Evolutionary conservation across 139 green algal genomes (phyloP).

Genomic region (Picocystis salinarum): DNA sequence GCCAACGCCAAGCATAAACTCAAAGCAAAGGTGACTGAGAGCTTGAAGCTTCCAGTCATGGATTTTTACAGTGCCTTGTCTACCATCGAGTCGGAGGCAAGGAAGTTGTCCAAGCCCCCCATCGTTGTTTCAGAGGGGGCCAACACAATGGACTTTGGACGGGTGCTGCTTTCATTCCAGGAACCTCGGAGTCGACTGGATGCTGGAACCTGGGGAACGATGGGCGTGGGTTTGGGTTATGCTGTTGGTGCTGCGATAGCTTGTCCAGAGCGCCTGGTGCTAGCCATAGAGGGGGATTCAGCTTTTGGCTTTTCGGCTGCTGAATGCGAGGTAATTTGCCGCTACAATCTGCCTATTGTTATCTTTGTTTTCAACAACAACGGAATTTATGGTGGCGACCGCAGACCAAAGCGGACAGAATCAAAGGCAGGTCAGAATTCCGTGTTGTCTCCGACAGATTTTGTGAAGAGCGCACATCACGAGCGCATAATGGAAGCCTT

Average conservation of each 20-base stretch:
- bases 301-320: constrained; percentile 65
- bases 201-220: constrained; percentile 62
- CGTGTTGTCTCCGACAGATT: constrained; percentile 50
- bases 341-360: constrained; percentile 51
- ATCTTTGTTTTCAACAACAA: constrained; percentile 63
- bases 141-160: constrained; percentile 63
- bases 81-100: not conserved
- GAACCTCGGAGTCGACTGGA: constrained; percentile 44
- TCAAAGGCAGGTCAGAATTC: constrained; percentile 5
- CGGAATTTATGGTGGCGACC: constrained; percentile 61
- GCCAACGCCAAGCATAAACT: no score
- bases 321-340: constrained; percentile 34
- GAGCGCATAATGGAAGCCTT: constrained; percentile 49
- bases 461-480: constrained; percentile 35
- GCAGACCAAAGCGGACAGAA: constrained; percentile 11
- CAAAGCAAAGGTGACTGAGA: no score
- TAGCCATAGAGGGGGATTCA: constrained; percentile 60
- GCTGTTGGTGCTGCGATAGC: constrained; percentile 33
- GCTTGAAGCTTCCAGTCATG: no score
- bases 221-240: constrained; percentile 57
- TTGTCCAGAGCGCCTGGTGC: constrained; percentile 24
- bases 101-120: constrained; percentile 11
- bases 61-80: no score
- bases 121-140: constrained; percentile 46
- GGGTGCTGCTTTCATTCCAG: constrained; percentile 7